Percentiles rank a stretch among this genome's conserved stretches.
Conservation (phyloP, 495 filamentous ascomycete genomes). For the Clavariopsis aquatica region DNA sequence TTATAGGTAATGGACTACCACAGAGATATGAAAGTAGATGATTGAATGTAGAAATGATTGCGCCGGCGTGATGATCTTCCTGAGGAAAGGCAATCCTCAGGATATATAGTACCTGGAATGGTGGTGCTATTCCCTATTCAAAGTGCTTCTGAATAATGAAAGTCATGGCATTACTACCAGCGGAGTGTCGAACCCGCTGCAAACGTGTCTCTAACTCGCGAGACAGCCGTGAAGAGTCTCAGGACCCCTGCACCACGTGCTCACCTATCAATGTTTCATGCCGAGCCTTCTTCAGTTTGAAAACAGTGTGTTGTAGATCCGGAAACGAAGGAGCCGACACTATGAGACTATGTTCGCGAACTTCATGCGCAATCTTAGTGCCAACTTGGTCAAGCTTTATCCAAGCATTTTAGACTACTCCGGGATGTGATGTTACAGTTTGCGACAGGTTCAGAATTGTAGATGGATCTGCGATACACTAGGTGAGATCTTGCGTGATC, state of each 20-base stretch:
- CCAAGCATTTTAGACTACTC: background rate
- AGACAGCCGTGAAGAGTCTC: background rate
- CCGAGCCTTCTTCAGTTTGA: background rate
- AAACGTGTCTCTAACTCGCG: background rate
- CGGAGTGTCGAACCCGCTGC: background rate
- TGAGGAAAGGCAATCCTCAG: background rate
- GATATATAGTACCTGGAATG: background rate
- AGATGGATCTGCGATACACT: background rate
- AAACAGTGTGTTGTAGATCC: background rate
- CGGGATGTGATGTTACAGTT: background rate
- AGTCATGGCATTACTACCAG: background rate
- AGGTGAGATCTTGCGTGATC: background rate
- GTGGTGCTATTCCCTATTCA: background rate
- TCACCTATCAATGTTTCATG: background rate
- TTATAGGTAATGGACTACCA: background rate
- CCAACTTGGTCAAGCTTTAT: background rate
- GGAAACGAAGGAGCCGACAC: background rate
- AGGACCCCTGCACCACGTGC: background rate
- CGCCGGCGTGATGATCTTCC: background rate
- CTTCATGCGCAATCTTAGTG: background rate
- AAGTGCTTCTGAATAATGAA: background rate
- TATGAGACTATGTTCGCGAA: background rate
- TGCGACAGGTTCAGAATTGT: background rate
- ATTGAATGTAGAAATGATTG: slow-evolving; percentile 1
- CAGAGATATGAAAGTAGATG: background rate